Evolutionary conservation across 129 eudicot species (phyloP).

Genomic region (Saposhnikovia divaricata): DNA sequence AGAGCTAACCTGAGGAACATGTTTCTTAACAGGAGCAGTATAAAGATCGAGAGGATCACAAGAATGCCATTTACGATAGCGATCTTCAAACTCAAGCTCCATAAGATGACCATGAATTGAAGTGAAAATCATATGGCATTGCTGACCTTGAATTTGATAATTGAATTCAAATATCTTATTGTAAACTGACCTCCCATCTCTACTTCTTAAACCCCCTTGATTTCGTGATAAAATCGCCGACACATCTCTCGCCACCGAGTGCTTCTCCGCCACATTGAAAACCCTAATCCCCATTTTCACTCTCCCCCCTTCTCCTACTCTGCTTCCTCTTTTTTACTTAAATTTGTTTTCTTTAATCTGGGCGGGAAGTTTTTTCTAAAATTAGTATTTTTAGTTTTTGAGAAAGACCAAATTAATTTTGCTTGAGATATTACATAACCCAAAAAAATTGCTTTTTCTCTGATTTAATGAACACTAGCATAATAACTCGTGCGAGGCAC

Average conservation of each 20-base stretch:
- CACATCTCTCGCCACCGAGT: slow-evolving; percentile 92
- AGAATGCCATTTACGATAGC: slow-evolving; percentile 73
- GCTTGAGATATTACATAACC: too few relatives aligned
- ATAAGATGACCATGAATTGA: slow-evolving; percentile 91
- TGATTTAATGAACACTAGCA: too few relatives aligned
- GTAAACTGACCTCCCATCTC: slow-evolving; percentile 80
- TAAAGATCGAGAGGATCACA: slow-evolving; percentile 80
- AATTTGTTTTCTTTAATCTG: neutral
- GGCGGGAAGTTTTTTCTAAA: neutral
- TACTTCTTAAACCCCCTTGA: slow-evolving; percentile 46
- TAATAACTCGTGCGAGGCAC: too few relatives aligned
- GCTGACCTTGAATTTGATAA: slow-evolving; percentile 51
- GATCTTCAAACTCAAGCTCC: slow-evolving; percentile 88
- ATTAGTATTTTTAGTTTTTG: too few relatives aligned
- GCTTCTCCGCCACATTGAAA: slow-evolving; percentile 94
- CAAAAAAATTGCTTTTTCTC: too few relatives aligned
- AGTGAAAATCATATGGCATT: slow-evolving; percentile 66
- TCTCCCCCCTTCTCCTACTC: too few relatives aligned
- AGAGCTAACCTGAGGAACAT: slow-evolving; percentile 47
- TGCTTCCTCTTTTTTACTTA: neutral
- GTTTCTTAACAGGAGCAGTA: slow-evolving; percentile 64
- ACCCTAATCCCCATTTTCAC: slow-evolving; percentile 31
- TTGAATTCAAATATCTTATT: slow-evolving; percentile 79
- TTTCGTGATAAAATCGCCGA: slow-evolving; percentile 50
- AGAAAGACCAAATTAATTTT: too few relatives aligned